A percentile compares a stretch with the other conserved stretches of the same genome.
Evolutionary conservation across 2,329 filamentous ascomycete genomes (phyloP).

Genomic region (Verticillium tricorpus): DNA sequence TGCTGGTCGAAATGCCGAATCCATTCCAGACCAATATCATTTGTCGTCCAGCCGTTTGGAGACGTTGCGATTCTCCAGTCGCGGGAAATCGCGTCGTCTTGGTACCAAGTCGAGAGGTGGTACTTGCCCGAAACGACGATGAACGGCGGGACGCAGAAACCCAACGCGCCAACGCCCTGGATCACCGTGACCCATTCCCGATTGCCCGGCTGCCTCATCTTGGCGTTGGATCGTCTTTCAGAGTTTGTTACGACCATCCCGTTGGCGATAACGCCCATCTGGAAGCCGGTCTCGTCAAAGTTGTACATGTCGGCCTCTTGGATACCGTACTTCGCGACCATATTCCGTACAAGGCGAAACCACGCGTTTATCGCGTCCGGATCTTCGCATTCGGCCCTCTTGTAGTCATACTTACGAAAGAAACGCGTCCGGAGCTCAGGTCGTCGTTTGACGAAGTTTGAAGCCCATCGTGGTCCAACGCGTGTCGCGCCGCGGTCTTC

Average conservation of each 20-base stretch:
- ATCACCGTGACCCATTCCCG: constrained; percentile 21
- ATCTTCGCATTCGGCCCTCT: no score
- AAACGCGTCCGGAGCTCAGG: no score
- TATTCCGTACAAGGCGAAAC: no score
- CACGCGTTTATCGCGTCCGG: constrained; percentile 13
- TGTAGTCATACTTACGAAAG: no score
- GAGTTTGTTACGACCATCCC: constrained; percentile 20
- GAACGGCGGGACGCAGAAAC: constrained; percentile 8
- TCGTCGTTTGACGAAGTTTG: no score
- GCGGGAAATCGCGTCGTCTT: constrained; percentile 15
- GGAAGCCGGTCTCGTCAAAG: constrained; percentile 24
- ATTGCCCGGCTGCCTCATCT: constrained; percentile 19
- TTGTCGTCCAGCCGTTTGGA: constrained; percentile 27
- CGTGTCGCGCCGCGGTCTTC: no score
- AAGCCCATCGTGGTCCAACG: no score
- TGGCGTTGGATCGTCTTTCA: constrained; percentile 14
- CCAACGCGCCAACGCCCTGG: constrained; percentile 5
- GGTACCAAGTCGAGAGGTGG: constrained; percentile 13
- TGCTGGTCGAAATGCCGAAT: no score
- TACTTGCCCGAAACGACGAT: constrained; percentile 10
- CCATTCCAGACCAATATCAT: constrained; percentile 15
- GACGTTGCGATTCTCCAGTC: constrained; percentile 23
- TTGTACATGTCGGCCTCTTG: constrained; percentile 15
- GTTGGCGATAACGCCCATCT: constrained; percentile 21
- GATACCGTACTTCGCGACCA: no score